phyloP scores from a whole-genome alignment of 2,329 filamentous ascomycete species.

The Arthrinium phaeospermum region DNA sequence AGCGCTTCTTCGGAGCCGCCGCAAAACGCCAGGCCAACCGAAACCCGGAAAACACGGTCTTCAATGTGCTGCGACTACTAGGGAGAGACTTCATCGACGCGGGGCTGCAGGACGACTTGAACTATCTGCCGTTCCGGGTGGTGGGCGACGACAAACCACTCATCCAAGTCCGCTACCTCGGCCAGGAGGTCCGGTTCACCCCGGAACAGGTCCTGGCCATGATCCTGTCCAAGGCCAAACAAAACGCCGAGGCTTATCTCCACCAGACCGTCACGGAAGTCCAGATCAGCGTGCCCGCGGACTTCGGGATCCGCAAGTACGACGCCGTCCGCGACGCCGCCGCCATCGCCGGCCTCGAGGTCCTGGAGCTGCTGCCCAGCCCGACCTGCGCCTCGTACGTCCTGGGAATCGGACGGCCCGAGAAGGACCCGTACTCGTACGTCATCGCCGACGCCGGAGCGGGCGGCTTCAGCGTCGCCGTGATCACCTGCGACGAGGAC shows the following conservation, averaged over 20 bases:
- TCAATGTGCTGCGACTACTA: neutral
- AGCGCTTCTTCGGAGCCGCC: neutral
- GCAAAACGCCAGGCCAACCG: neutral
- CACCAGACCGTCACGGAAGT: neutral
- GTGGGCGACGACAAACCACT: neutral
- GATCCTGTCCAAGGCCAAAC: neutral
- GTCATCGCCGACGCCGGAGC: neutral
- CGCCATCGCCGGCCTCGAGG: neutral
- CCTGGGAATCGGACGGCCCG: neutral
- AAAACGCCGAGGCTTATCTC: neutral
- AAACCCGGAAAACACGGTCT: neutral
- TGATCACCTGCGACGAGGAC: neutral
- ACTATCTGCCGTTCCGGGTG: neutral
- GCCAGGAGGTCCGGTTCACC: neutral
- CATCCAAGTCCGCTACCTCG: neutral
- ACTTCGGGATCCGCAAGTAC: neutral
- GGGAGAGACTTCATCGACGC: neutral
- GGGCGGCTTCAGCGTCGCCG: neutral
- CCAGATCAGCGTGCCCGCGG: neutral
- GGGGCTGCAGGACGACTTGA: neutral
- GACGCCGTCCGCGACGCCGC: neutral
- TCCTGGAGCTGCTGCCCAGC: neutral
- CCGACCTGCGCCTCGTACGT: neutral
- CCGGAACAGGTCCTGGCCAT: neutral
- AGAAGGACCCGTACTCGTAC: neutral